phyloP scores from a whole-genome alignment of 2,329 filamentous ascomycete genomes.

The Fusarium siculi region DNA sequence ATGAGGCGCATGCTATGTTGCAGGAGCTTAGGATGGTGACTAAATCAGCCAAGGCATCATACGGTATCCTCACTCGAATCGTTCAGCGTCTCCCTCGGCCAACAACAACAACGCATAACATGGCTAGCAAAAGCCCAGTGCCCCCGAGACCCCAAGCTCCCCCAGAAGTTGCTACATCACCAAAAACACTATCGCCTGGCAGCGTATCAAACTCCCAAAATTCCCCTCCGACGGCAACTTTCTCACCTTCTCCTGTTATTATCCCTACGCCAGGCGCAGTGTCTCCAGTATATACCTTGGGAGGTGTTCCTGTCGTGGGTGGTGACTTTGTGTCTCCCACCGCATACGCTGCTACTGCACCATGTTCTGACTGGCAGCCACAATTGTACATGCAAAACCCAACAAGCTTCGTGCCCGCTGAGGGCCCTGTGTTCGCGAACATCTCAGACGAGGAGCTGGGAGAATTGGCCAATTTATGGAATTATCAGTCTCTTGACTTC shows the following conservation, averaged over 20 bases:
- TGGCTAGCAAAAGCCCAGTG: conserved; percentile 5
- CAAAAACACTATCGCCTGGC: conserved; percentile 6
- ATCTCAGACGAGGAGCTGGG: conserved; percentile 50
- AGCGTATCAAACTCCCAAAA: neutral
- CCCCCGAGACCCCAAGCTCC: conserved; percentile 11
- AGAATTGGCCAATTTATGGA: conserved; percentile 48
- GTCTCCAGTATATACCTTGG: conserved; percentile 15
- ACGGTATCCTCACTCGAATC: conserved; percentile 47
- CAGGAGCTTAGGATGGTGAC: conserved; percentile 45
- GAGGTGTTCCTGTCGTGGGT: neutral
- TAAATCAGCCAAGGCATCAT: conserved; percentile 48
- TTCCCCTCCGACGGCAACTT: conserved; percentile 8
- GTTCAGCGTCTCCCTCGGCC: conserved; percentile 44
- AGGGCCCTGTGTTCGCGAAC: conserved; percentile 39
- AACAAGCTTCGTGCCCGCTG: conserved; percentile 1
- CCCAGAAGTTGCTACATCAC: neutral
- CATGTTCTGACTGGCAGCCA: conserved; percentile 28
- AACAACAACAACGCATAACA: conserved; percentile 28
- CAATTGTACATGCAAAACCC: conserved; percentile 19
- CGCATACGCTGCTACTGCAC: conserved; percentile 5
- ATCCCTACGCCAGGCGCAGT: conserved; percentile 1
- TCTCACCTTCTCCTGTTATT: conserved; percentile 1
- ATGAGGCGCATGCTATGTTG: conserved; percentile 50
- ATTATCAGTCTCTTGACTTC: conserved; percentile 49
- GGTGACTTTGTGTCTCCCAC: neutral